Percentiles rank a stretch among this genome's conserved stretches.
Conservation (phyloP, 495 filamentous ascomycete genomes). For the Astrothelium macrocarpum region DNA sequence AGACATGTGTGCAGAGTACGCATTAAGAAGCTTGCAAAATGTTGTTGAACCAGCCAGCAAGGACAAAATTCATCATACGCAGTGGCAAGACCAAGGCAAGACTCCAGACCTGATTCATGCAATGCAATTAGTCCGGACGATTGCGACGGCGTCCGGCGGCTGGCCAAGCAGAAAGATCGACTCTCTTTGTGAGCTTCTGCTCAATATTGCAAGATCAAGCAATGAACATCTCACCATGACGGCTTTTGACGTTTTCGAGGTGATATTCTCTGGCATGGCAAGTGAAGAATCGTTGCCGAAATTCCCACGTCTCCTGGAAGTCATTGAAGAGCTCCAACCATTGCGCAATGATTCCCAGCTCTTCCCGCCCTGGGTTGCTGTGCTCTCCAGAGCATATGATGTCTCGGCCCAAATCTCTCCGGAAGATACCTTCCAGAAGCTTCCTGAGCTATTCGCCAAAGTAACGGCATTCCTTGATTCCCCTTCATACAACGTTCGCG, state of each 20-base stretch:
- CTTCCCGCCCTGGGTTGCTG: constrained; percentile 90
- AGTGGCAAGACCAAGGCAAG: constrained; percentile 44
- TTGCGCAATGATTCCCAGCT: constrained; percentile 85
- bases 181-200: constrained; percentile 73
- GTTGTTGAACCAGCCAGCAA: constrained; percentile 54
- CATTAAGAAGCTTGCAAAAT: constrained; percentile 63
- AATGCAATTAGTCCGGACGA: constrained; percentile 78
- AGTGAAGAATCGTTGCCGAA: constrained; percentile 79
- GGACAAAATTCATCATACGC: constrained; percentile 52
- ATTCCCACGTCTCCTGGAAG: constrained; percentile 75
- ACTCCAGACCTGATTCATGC: constrained; percentile 84
- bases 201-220: constrained; percentile 74
- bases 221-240: constrained; percentile 94
- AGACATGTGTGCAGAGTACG: constrained; percentile 89
- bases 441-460: constrained; percentile 70
- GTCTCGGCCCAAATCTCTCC: constrained; percentile 78
- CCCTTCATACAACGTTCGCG: constrained; percentile 78
- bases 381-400: constrained; percentile 87
- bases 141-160: constrained; percentile 75
- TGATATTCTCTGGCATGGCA: constrained; percentile 84
- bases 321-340: constrained; percentile 79
- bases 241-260: constrained; percentile 93
- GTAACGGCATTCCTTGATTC: constrained; percentile 73
- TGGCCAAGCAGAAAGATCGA: constrained; percentile 98
- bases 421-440: constrained; percentile 77